These are phyloP conservation scores for Epichloe gansuensis DNA, from an alignment of 2,329 filamentous ascomycete genomes.

Conservation along the genomic window DNA sequence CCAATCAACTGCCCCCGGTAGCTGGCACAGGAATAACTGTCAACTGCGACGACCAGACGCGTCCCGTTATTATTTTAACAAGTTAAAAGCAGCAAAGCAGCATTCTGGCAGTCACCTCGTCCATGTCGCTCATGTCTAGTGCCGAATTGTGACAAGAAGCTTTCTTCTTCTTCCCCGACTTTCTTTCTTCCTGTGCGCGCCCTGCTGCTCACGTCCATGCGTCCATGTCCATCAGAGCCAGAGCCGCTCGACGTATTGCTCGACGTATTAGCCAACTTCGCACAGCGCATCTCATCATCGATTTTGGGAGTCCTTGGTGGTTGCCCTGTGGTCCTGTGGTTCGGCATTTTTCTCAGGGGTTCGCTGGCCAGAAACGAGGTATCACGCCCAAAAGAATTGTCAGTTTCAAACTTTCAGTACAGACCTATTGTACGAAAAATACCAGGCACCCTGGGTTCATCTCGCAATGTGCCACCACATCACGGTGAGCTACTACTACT, in stretches of 20 bases:
- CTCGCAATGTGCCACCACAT: slow-evolving; percentile 2
- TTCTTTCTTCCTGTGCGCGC: too few relatives aligned
- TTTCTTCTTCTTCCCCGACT: too few relatives aligned
- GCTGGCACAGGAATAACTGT: not conserved
- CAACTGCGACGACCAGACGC: not conserved
- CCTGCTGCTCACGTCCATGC: too few relatives aligned
- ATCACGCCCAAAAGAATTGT: not conserved
- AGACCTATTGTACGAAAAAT: not conserved
- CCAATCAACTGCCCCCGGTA: not conserved
- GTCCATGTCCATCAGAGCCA: too few relatives aligned
- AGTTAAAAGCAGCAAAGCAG: too few relatives aligned
- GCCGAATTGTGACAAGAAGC: too few relatives aligned
- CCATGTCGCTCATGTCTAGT: too few relatives aligned
- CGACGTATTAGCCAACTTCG: too few relatives aligned
- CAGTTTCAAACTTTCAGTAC: not conserved
- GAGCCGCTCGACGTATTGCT: too few relatives aligned
- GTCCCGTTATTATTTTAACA: not conserved
- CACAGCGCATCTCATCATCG: too few relatives aligned
- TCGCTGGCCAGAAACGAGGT: not conserved
- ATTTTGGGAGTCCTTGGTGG: too few relatives aligned
- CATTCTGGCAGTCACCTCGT: not conserved
- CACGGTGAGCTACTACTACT: not conserved
- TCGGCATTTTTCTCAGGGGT: not conserved
- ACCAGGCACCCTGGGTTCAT: not conserved
- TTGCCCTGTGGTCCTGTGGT: too few relatives aligned